Evolutionary conservation across 805 yeast genomes (phyloP).

Genomic region (Kluyveromyces starmeri): DNA sequence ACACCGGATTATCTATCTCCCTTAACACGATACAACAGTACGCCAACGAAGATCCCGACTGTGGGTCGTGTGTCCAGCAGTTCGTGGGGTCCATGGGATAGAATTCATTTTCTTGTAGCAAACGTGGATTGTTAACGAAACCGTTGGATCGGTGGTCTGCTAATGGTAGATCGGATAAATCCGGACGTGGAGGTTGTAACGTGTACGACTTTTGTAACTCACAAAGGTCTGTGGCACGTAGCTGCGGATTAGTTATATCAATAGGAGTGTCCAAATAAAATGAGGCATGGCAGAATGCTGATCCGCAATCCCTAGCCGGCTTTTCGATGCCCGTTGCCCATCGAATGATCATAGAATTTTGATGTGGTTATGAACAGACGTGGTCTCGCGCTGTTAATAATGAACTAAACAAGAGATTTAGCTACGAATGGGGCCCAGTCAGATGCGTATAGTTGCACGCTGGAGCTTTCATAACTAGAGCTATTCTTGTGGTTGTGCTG

Average conservation of each 20-base stretch:
- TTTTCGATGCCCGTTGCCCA: background rate
- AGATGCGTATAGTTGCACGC: no score
- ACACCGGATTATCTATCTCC: constrained; percentile 1
- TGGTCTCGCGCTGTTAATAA: no score
- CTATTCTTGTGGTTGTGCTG: no score
- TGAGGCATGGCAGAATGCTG: background rate
- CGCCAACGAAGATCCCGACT: background rate
- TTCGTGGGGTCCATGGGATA: constrained; percentile 2
- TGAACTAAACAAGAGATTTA: no score
- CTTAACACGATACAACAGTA: background rate
- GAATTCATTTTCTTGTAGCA: constrained; percentile 1
- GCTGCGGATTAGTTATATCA: constrained; percentile 1
- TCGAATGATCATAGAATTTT: constrained; percentile 1
- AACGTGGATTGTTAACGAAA: constrained; percentile 1
- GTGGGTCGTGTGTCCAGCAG: constrained; percentile 3
- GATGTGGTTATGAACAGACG: no score
- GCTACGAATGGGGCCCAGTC: no score
- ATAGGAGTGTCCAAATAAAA: background rate
- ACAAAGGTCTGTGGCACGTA: background rate
- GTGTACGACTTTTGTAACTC: background rate
- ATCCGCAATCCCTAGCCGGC: background rate
- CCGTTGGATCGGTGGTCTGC: constrained; percentile 2
- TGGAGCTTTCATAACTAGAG: no score
- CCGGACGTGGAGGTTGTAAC: background rate
- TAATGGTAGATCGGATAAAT: background rate